Evolutionary conservation across 257 asterid genomes (phyloP).

Genomic region (Solanum sitiens): DNA sequence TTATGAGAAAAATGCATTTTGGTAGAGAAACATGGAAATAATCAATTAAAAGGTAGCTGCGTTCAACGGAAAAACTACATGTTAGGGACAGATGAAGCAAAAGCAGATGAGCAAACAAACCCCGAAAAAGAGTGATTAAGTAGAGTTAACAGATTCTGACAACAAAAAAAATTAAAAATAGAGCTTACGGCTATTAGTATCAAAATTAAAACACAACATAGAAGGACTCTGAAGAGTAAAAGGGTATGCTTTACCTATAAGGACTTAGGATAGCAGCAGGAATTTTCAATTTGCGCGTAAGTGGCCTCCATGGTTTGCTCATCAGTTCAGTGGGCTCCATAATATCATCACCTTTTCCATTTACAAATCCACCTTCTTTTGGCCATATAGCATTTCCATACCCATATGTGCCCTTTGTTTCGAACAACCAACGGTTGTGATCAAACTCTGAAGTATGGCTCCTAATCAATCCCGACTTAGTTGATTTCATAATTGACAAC

Average conservation of each 20-base stretch:
- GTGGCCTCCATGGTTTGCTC: slow-evolving; percentile 77
- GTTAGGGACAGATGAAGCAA: not conserved
- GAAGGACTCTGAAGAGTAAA: not conserved
- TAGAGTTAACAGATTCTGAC: not conserved
- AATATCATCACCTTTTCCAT: slow-evolving; percentile 28
- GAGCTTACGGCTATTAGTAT: not conserved
- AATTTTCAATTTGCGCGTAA: slow-evolving; percentile 59
- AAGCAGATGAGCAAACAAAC: not conserved
- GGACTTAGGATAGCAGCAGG: slow-evolving; percentile 79
- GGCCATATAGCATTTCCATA: slow-evolving; percentile 91
- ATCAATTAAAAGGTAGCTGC: not conserved
- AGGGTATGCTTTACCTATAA: slow-evolving; percentile 32
- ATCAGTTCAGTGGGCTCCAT: slow-evolving; percentile 38
- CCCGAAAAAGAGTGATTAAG: not conserved
- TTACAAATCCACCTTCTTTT: slow-evolving; percentile 41
- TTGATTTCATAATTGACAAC: slow-evolving; percentile 55
- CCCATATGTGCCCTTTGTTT: slow-evolving; percentile 70
- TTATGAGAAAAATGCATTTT: not conserved
- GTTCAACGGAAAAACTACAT: not conserved
- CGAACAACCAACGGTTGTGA: slow-evolving; percentile 73
- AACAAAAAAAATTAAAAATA: not conserved
- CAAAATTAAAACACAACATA: not conserved
- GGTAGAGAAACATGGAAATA: not conserved
- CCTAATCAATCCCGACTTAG: slow-evolving; percentile 52
- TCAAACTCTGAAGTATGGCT: slow-evolving; percentile 75